These are phyloP conservation scores for Ceratonia siliqua DNA, from an alignment of 306 rosid species.

Conservation along the genomic window DNA sequence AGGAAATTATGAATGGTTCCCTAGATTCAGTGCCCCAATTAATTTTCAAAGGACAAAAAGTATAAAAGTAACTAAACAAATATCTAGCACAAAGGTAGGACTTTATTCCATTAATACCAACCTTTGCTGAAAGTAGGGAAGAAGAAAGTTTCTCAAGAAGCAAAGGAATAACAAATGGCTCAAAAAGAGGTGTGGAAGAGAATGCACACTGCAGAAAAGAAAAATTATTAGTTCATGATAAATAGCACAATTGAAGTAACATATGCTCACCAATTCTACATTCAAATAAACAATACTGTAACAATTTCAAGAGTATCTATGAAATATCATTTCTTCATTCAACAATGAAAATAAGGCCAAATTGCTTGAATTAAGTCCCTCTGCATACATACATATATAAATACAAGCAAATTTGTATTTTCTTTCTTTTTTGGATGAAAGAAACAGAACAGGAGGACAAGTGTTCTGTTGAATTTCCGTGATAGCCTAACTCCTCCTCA, in stretches of 20 bases:
- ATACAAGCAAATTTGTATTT: slow-evolving; percentile 8
- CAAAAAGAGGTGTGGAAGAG: slow-evolving; percentile 71
- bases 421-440: slow-evolving; percentile 3
- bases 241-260: slow-evolving; percentile 11
- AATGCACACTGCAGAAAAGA: slow-evolving; percentile 74
- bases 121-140: slow-evolving; percentile 77
- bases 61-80: slow-evolving; percentile 5
- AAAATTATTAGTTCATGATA: slow-evolving; percentile 22
- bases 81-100: slow-evolving; percentile 18
- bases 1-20: neutral
- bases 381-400: neutral
- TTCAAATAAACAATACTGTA: slow-evolving; percentile 32
- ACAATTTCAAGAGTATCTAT: slow-evolving; percentile 19
- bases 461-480: no score
- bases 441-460: slow-evolving; percentile 19
- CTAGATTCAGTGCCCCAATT: neutral
- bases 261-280: slow-evolving; percentile 10
- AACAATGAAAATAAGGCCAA: neutral
- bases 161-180: slow-evolving; percentile 85
- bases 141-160: slow-evolving; percentile 94
- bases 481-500: no score
- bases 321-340: slow-evolving; percentile 26
- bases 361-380: slow-evolving; percentile 11
- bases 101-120: slow-evolving; percentile 42
- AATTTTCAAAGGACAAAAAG: neutral